A percentile compares a stretch with the other conserved stretches of the same genome.
Evolutionary conservation across 768 basidiomycete species (phyloP).

Genomic region (Psilocybe azurescens): DNA sequence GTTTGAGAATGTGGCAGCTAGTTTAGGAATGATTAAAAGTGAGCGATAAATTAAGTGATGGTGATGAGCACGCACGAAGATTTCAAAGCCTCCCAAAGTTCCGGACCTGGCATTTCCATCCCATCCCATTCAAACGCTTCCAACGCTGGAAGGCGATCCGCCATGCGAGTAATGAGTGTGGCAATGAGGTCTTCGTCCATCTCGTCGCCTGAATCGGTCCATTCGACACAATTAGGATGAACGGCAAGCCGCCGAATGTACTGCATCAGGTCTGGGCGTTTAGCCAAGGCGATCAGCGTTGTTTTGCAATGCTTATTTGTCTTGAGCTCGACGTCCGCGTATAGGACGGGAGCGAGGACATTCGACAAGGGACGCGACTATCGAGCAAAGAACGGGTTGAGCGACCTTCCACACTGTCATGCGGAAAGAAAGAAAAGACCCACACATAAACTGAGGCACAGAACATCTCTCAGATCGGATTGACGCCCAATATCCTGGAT

Average conservation of each 20-base stretch:
- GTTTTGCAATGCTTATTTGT: conserved; percentile 39
- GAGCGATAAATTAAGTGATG: neutral
- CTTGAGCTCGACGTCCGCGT: conserved; percentile 37
- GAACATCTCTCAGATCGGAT: conserved; percentile 29
- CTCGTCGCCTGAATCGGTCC: conserved; percentile 37
- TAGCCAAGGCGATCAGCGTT: conserved; percentile 53
- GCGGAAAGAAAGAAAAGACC: conserved; percentile 4
- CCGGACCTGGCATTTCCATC: conserved; percentile 38
- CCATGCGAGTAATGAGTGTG: conserved; percentile 32
- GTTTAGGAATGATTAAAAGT: neutral
- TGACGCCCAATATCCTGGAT: conserved; percentile 32
- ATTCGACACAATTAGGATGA: conserved; percentile 38
- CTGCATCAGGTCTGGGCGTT: conserved; percentile 32
- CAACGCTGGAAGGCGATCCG: conserved; percentile 26
- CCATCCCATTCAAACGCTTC: conserved; percentile 44
- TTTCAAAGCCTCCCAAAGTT: conserved; percentile 38
- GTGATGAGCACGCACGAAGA: conserved; percentile 31
- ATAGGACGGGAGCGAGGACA: conserved; percentile 35
- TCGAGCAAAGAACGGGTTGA: neutral
- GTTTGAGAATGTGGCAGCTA: conserved; percentile 39
- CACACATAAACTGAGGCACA: conserved; percentile 35
- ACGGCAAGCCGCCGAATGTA: conserved; percentile 35
- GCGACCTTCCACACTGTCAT: neutral
- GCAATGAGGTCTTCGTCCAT: conserved; percentile 36
- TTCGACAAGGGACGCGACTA: conserved; percentile 35